phyloP scores from a whole-genome alignment of 2,329 filamentous ascomycete species.

The Exophiala dermatitidis region DNA sequence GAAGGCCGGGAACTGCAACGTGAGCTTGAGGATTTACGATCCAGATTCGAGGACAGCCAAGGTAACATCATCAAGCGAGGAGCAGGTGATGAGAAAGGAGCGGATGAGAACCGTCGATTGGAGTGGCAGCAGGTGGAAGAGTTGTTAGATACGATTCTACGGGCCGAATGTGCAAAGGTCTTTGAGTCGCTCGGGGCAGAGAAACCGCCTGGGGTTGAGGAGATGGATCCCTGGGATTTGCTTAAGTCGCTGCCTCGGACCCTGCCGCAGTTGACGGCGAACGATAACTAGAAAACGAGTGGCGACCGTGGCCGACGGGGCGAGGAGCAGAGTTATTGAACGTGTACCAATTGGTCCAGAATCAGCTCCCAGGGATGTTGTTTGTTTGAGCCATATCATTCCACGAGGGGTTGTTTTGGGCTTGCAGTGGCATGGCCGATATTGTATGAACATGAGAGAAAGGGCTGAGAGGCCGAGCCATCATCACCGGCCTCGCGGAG shows the following conservation, averaged over 20 bases:
- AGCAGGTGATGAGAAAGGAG: conserved; percentile 21
- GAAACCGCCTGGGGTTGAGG: conserved; percentile 3
- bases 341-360: too few relatives aligned
- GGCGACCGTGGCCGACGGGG: too few relatives aligned
- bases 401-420: too few relatives aligned
- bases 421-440: too few relatives aligned
- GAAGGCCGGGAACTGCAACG: conserved; percentile 35
- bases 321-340: too few relatives aligned
- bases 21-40: conserved; percentile 27
- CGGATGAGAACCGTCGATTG: conserved; percentile 21
- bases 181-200: conserved; percentile 16
- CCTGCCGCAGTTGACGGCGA: conserved; percentile 1
- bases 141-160: conserved; percentile 20
- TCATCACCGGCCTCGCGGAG: too few relatives aligned
- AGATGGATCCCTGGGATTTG: conserved; percentile 13
- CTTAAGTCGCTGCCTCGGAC: conserved; percentile 6
- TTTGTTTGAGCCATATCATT: too few relatives aligned
- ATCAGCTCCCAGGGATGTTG: too few relatives aligned
- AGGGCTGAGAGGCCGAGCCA: too few relatives aligned
- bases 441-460: too few relatives aligned
- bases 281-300: not conserved
- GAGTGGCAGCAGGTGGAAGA: conserved; percentile 23
- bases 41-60: conserved; percentile 20
- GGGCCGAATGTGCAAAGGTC: conserved; percentile 13
- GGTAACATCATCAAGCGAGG: conserved; percentile 18